Conservation (phyloP, 163 green algal species). For the Chlamydomonas reinhardtii region DNA sequence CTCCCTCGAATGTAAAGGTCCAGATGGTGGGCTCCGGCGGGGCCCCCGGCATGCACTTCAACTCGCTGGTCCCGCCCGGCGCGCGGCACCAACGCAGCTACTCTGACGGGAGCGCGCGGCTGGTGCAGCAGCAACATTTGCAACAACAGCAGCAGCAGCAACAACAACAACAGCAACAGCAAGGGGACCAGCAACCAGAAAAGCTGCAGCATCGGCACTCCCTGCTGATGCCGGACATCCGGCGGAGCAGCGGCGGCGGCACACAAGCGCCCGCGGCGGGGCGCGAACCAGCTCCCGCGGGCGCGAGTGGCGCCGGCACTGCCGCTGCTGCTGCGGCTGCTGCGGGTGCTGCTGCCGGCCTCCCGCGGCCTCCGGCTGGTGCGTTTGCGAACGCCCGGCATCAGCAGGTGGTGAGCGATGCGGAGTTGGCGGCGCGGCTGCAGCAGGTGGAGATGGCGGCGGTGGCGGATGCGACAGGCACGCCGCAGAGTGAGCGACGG, state of each 20-base stretch:
- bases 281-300: no score
- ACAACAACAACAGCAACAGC: background rate
- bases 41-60: background rate
- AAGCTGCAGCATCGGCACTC: background rate
- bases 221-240: background rate
- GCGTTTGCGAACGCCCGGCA: no score
- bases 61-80: background rate
- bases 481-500: background rate
- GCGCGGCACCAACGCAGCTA: background rate
- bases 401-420: conserved; percentile 4
- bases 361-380: no score
- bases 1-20: no score
- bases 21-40: no score
- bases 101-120: background rate
- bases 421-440: conserved; percentile 14
- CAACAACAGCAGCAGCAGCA: background rate
- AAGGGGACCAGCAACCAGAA: background rate
- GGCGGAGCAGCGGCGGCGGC: no score
- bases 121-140: background rate
- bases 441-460: conserved; percentile 23
- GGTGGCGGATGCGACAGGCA: background rate
- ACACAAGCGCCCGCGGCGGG: no score
- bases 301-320: no score
- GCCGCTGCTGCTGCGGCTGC: no score
- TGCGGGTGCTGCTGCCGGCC: no score